These are phyloP conservation scores for Dysphania ambrosioides DNA, from an alignment of 148 eudicot genomes.

Conservation along the genomic window DNA sequence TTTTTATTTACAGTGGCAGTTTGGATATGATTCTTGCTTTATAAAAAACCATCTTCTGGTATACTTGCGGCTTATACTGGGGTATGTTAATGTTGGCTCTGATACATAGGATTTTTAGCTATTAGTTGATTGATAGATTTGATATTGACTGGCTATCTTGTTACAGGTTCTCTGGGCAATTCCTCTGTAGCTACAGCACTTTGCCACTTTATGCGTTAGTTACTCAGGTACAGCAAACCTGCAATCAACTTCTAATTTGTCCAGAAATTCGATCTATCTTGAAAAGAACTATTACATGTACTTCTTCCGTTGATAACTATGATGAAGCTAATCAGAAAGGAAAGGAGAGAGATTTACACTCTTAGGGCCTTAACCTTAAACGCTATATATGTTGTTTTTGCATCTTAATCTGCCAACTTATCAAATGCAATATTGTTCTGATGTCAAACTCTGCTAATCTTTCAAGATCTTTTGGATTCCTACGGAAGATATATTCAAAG, in stretches of 20 bases:
- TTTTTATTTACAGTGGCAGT: slow-evolving; percentile 78
- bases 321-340: neutral
- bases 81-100: slow-evolving; percentile 40
- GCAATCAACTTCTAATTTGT: slow-evolving; percentile 4
- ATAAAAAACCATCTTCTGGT: slow-evolving; percentile 78
- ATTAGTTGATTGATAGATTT: neutral
- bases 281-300: neutral
- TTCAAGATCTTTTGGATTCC: neutral
- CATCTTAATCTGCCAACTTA: neutral
- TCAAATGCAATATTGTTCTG: neutral
- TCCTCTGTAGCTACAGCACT: slow-evolving; percentile 97
- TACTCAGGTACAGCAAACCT: slow-evolving; percentile 66
- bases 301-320: neutral
- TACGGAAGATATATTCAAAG: neutral
- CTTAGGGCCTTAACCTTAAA: neutral
- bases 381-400: neutral
- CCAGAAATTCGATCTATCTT: neutral
- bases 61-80: slow-evolving; percentile 76
- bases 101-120: slow-evolving; percentile 7
- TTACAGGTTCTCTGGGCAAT: slow-evolving; percentile 85
- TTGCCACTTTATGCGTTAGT: slow-evolving; percentile 93
- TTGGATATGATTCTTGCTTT: slow-evolving; percentile 91
- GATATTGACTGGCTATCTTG: neutral
- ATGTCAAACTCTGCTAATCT: neutral
- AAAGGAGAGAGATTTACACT: neutral